Evolutionary conservation across 1,284 basidiomycete species (phyloP).

Genomic region (Cutaneotrichosporon dermatis): DNA sequence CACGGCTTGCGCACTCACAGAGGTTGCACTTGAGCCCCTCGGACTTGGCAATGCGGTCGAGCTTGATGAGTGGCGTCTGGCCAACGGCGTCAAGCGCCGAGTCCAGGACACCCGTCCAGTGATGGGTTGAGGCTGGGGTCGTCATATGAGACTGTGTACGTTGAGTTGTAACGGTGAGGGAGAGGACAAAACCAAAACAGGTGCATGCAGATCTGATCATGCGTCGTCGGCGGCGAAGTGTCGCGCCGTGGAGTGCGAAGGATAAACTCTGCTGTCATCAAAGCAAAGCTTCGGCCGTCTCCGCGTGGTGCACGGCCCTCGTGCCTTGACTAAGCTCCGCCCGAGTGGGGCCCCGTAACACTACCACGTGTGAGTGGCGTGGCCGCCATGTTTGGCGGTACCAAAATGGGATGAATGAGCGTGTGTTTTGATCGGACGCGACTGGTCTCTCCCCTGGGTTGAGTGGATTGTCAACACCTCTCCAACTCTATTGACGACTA

Average conservation of each 20-base stretch:
- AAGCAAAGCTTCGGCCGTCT: not conserved
- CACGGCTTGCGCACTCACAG: constrained; percentile 54
- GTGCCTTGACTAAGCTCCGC: not conserved
- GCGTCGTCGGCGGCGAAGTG: not conserved
- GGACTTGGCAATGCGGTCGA: constrained; percentile 70
- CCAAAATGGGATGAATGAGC: not conserved
- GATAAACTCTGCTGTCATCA: not conserved
- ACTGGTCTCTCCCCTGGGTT: not conserved
- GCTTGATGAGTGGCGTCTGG: constrained; percentile 80
- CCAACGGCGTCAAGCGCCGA: constrained; percentile 80
- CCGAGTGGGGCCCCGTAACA: not conserved
- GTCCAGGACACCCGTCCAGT: constrained; percentile 58
- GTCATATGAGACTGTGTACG: not conserved
- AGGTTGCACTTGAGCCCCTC: constrained; percentile 86
- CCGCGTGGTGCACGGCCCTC: not conserved
- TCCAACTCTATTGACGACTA: not conserved
- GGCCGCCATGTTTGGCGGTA: not conserved
- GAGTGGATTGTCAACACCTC: not conserved
- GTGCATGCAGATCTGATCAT: not conserved
- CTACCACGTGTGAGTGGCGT: not conserved
- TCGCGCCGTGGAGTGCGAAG: not conserved
- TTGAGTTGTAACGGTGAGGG: too few relatives aligned
- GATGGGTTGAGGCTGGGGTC: constrained; percentile 22
- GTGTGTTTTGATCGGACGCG: constrained; percentile 8
- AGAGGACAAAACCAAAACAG: not conserved